phyloP scores from a whole-genome alignment of 768 basidiomycete species.

The Psilocybe subaeruginosa region DNA sequence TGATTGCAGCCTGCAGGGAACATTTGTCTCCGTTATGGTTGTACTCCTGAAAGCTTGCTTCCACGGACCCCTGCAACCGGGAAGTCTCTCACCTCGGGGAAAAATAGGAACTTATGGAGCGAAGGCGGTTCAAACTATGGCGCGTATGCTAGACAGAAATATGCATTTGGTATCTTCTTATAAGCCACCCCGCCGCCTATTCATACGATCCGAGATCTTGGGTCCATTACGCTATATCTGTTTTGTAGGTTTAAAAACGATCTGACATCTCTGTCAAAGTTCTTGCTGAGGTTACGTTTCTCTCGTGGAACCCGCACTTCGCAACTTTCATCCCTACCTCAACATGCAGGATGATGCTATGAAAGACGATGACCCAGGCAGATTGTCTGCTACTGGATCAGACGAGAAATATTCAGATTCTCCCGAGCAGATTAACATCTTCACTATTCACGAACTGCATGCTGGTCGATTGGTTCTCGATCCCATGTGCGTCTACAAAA shows the following conservation, averaged over 20 bases:
- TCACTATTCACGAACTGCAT: slow-evolving; percentile 52
- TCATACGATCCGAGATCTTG: neutral
- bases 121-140: too few species aligned
- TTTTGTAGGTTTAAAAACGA: neutral
- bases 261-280: neutral
- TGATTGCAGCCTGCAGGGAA: too few species aligned
- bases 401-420: neutral
- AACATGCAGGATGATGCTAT: neutral
- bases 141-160: too few species aligned
- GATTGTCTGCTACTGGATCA: neutral
- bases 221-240: neutral
- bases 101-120: too few species aligned
- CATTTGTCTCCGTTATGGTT: too few species aligned
- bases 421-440: slow-evolving; percentile 29
- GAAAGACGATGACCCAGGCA: neutral
- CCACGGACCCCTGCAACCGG: too few species aligned
- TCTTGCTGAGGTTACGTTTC: neutral
- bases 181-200: neutral
- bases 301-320: neutral
- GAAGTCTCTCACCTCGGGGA: too few species aligned
- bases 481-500: slow-evolving; percentile 3
- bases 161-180: too few species aligned
- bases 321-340: neutral
- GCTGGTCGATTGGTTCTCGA: slow-evolving; percentile 55
- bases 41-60: too few species aligned